Conservation (phyloP, 331 rosid species). For the Dryas integrifolia region DNA sequence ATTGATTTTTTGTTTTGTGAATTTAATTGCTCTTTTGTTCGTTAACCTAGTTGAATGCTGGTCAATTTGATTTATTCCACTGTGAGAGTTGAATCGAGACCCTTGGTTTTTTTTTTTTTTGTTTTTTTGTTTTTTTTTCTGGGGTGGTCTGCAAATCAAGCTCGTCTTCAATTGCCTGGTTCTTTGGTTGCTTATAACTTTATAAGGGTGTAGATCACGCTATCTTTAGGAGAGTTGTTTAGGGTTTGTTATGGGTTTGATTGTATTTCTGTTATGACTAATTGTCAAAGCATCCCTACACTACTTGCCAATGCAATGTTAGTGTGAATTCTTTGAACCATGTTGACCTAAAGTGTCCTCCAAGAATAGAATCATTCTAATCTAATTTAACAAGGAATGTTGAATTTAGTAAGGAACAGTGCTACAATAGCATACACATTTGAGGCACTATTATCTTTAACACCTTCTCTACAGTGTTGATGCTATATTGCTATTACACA, state of each 20-base stretch:
- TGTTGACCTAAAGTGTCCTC: slow-evolving; percentile 1
- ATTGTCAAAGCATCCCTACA: not conserved
- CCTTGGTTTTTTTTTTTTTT: no score
- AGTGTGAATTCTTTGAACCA: not conserved
- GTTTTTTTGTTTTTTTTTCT: no score
- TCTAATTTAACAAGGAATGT: not conserved
- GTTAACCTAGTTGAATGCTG: not conserved
- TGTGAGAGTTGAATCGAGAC: no score
- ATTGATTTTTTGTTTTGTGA: not conserved
- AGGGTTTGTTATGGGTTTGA: not conserved
- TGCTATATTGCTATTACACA: not conserved
- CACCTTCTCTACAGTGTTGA: not conserved
- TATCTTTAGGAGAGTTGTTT: not conserved
- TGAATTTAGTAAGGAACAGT: not conserved
- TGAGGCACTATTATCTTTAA: not conserved
- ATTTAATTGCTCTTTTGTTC: not conserved
- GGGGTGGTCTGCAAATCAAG: not conserved
- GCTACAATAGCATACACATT: not conserved
- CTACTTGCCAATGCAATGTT: not conserved
- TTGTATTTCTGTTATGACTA: not conserved
- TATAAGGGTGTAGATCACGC: not conserved
- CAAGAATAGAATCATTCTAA: slow-evolving; percentile 2
- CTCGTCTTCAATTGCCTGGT: not conserved
- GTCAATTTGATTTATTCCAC: not conserved
- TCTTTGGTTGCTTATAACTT: not conserved